Evolutionary conservation across 495 filamentous ascomycete species (phyloP).

Genomic region (Hyaloscypha variabilis): DNA sequence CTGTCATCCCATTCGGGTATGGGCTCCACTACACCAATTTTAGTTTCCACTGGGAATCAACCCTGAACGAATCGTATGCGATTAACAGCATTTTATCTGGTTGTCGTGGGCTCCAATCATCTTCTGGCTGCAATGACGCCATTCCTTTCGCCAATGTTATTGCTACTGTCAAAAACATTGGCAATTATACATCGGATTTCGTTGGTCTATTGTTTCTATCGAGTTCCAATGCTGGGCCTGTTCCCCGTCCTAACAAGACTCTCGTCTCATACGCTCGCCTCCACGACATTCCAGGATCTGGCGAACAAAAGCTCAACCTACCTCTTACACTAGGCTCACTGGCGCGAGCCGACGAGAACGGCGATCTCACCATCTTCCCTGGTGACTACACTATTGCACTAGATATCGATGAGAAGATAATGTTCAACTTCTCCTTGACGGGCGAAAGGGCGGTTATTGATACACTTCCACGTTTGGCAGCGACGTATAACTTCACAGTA

Average conservation of each 20-base stretch:
- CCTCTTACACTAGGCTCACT: too few relatives aligned
- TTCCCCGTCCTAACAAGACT: constrained; percentile 63
- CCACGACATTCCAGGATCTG: too few relatives aligned
- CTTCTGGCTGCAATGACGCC: constrained; percentile 32
- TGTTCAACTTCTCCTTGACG: too few relatives aligned
- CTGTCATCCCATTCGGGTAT: constrained; percentile 58
- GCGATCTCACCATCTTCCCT: too few relatives aligned
- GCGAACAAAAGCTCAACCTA: too few relatives aligned
- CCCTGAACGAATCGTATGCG: too few relatives aligned
- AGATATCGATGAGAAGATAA: too few relatives aligned
- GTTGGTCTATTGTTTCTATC: constrained; percentile 57
- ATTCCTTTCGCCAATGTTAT: constrained; percentile 44
- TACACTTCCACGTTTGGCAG: too few relatives aligned
- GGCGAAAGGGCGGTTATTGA: too few relatives aligned
- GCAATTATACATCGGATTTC: constrained; percentile 57
- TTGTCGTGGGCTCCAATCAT: constrained; percentile 22
- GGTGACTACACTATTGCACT: too few relatives aligned
- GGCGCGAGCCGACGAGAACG: too few relatives aligned
- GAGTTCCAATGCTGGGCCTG: constrained; percentile 55
- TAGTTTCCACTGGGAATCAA: neutral
- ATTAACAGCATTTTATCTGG: constrained; percentile 26
- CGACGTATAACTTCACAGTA: too few relatives aligned
- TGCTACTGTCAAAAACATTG: constrained; percentile 51
- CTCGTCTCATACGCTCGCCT: constrained; percentile 61
- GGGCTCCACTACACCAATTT: constrained; percentile 56